phyloP scores from a whole-genome alignment of 495 filamentous ascomycete genomes.

The Durotheca rogersii region DNA sequence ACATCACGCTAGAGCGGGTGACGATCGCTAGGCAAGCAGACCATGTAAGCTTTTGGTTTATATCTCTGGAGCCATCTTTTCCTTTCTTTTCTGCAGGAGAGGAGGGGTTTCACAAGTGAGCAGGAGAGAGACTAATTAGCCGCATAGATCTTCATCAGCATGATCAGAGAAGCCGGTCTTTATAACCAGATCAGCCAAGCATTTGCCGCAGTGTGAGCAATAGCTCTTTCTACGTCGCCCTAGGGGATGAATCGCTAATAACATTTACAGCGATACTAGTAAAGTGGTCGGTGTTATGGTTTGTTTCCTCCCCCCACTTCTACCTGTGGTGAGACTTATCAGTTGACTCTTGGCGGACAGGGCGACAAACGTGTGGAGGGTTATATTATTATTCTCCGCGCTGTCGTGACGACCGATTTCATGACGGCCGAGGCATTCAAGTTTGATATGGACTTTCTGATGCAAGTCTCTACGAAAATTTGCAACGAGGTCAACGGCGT shows the following conservation, averaged over 20 bases:
- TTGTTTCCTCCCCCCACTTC: no score
- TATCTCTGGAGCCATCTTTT: no score
- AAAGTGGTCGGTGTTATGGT: conserved; percentile 78
- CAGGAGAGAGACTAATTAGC: no score
- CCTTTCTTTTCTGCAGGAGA: no score
- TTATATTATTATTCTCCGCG: conserved; percentile 63
- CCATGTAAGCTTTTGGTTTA: no score
- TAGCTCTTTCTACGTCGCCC: no score
- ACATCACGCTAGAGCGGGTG: conserved; percentile 77
- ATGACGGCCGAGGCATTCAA: conserved; percentile 72
- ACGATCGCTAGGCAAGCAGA: conserved; percentile 83
- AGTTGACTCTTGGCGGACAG: conserved; percentile 6
- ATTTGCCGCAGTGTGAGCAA: conserved; percentile 82
- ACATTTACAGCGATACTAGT: conserved; percentile 59
- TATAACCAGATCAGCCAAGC: conserved; percentile 80
- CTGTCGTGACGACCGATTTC: conserved; percentile 73
- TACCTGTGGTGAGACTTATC: neutral
- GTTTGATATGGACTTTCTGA: conserved; percentile 68
- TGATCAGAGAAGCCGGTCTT: conserved; percentile 79
- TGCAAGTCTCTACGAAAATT: conserved; percentile 68
- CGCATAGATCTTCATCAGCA: conserved; percentile 71
- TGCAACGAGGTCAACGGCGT: conserved; percentile 83
- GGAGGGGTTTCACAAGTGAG: no score
- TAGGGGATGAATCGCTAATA: no score
- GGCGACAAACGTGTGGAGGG: conserved; percentile 28